Base-by-base conservation (phyloP, 2,329 filamentous ascomycete species). In the Teratosphaeria epicoccoides region DNA sequence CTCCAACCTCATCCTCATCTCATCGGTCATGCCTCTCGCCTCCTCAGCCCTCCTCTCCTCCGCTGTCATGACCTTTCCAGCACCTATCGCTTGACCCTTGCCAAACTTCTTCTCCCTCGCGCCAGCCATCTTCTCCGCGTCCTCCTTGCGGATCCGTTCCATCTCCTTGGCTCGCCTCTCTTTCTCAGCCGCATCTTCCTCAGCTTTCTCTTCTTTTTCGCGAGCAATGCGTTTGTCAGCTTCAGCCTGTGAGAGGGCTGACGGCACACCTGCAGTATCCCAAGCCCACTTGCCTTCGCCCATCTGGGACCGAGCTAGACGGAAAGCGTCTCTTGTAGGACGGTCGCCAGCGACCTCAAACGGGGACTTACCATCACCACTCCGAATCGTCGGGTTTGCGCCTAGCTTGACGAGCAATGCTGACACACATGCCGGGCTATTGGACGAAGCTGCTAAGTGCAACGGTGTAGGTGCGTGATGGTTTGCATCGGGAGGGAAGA, bases 291-390 rank as follows among this genome's bases (percentile, higher is more conserved):
- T 78, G 0, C 67, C 66, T 65, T 95, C 88, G 14, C 89, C 90
- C 1, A 96, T 75, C 63, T 94, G 86, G 26, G 81, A 78, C 6
- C 93, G 85, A 3, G 89, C 88, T 2, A 96, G 81, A 1, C 93
- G 85, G 71, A 98, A 98, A 0, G 90, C 87, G 64, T 97, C 90
- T 1, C 91, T 82, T 0, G 90, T 96, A 2, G 83, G 71, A 4
- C 89, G 81, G 66, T 97, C 89, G 43, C 91, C 88, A 0, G 88
- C 82, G 1, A 98, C 78, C 51, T 95, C 88, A 66, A 95, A 97
- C 9, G 44, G 9, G 0, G 87, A 86, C 66, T 86, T 89, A n/a
- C 85, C 86, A 55, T 96, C 88, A 2, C 68, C 73, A 63, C 86
- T 95, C 24, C 69, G 68, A 1, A 83, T 51, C 0, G 82, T 83